Base-by-base conservation (phyloP, 1,139 yeast genomes). In the Geotrichum candidum region DNA sequence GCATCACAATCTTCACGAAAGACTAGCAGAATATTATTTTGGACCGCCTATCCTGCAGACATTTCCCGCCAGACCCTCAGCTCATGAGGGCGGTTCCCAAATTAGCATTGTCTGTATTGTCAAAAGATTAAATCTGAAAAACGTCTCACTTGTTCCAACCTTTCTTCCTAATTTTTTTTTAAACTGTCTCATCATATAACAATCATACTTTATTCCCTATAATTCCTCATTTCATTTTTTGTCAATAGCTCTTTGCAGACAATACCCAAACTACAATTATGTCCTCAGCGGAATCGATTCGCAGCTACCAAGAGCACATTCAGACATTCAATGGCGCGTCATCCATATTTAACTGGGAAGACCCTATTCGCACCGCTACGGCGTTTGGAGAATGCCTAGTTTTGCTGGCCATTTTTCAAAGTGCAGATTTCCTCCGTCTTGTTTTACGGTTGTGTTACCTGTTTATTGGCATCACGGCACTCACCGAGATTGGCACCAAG, bases 311-410 rank as follows among this genome's bases (percentile, higher is more conserved):
- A n/a, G 57, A 50, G 9, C 65, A 61, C 31, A 57, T 59, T 27
- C 57, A 58, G 23, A 56, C 51, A 3, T 53, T 60, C 35, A 54
- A 51, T 3, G 53, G 54, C 13, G 27, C 56, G 11, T 11, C 27
- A 31, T 48, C 60, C 9, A 58, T 91, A 68, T 79, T 92, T 66
- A 84, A 92, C 67, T 92, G 98, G 98, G 81, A 83, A 69, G 83
- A 90, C 72, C 97, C 97, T 51, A 77, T 82, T 66, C 80, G 82
- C 70, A 86, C 97, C 62, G 97, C 88, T 65, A 85, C 86, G 70
- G 84, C 87, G 53, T 84, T 91, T 68, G 96, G 88, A 59, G 81
- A 85, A 57, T 76, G 86, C 61, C 72, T 92, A 56, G 77, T 80
- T 48, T 78, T 82, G 29, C 79, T 92, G 72, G 70, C 88, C 64